Conservation (phyloP, 768 basidiomycete species). For the Psilocybe subaeruginosa region DNA sequence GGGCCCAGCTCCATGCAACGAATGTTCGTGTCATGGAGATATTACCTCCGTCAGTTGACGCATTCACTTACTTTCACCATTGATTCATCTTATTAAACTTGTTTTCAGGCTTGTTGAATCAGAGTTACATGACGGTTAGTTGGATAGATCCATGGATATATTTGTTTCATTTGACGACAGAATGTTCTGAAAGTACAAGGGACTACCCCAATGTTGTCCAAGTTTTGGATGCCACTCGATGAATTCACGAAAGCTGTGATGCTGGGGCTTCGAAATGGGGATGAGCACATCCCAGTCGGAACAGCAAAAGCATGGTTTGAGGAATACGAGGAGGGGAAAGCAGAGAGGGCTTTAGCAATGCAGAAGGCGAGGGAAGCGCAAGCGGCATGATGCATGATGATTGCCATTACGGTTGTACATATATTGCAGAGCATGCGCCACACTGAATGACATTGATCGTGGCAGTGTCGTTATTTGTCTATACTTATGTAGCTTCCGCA, state of each 20-base stretch:
- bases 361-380: slow-evolving; percentile 11
- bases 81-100: neutral
- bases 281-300: slow-evolving; percentile 29
- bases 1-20: slow-evolving; percentile 47
- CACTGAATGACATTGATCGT: slow-evolving; percentile 8
- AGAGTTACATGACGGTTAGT: slow-evolving; percentile 59
- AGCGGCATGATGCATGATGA: neutral
- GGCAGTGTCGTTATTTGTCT: slow-evolving; percentile 19
- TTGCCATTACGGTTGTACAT: neutral
- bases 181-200: slow-evolving; percentile 45
- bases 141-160: neutral
- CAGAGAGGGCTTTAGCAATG: slow-evolving; percentile 26
- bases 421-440: neutral
- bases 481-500: neutral
- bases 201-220: slow-evolving; percentile 47
- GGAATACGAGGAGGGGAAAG: slow-evolving; percentile 37
- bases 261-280: slow-evolving; percentile 30
- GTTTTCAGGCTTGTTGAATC: slow-evolving; percentile 55
- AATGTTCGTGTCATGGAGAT: slow-evolving; percentile 60
- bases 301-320: slow-evolving; percentile 26
- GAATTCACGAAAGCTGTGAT: slow-evolving; percentile 42
- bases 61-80: too few relatives aligned
- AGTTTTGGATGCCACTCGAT: slow-evolving; percentile 57
- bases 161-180: neutral
- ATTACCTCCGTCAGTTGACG: slow-evolving; percentile 52